Evolutionary conservation across 2,329 filamentous ascomycete species (phyloP), one percentile per base, ranked within the genome.

Genomic region (Fusarium robinianum): DNA sequence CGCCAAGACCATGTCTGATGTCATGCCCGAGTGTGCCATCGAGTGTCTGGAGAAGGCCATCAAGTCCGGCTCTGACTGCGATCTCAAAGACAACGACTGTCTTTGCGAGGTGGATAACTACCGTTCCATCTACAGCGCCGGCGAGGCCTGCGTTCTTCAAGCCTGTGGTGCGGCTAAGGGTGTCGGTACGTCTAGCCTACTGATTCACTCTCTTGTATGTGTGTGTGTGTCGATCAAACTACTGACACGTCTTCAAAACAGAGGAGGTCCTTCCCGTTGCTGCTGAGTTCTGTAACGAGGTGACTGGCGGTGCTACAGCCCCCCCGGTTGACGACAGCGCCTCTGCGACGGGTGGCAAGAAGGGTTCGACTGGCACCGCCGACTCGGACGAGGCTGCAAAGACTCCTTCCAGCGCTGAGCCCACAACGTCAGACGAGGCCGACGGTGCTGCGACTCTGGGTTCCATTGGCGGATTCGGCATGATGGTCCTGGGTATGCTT

Each of bases 131-230:
- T 65, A 68, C 29, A 64, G 71, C 23, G 65, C 65, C 16, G 69
- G 68, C 7, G 64, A 70, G 35, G 70, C 69, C 45, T 61, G 67
- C 21, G 68, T 69, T 10, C 75, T 72, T 46, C 73, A 73, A 4
- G 62, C 67, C 15, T 66, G 67, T 18, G 72, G 76, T 16, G 67
- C 72, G 12, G 65, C 70, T 18, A 47, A 49, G 11, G 48, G 53
- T 19, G 34, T 53, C 17, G 48, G 55, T 58, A 42, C 12, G 53
- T 41, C 12, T n/a, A 2, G 4, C 18, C 18, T 16, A 4, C 18
- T 22, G n/a, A n/a, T n/a, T n/a, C n/a, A n/a, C n/a, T n/a, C n/a
- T n/a, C n/a, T n/a, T n/a, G n/a, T n/a, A n/a, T n/a, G 14, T 37
- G 16, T 6, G 19, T 16, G n/a, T 21, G 18, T 7, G n/a, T 35